Evolutionary conservation across 2,329 filamentous ascomycete genomes (phyloP).

Genomic region (Mycosphaerella sp.): DNA sequence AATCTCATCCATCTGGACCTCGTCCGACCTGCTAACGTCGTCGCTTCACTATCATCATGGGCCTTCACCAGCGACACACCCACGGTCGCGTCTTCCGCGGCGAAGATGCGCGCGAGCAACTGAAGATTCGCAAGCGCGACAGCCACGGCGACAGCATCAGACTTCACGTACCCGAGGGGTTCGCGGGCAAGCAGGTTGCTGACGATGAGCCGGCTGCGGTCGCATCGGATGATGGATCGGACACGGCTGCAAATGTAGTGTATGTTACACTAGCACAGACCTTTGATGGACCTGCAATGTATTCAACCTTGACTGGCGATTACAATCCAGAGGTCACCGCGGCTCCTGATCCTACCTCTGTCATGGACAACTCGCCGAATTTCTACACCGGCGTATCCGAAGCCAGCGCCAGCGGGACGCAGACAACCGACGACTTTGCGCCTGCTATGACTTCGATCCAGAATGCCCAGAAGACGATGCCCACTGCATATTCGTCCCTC

Average conservation of each 20-base stretch:
- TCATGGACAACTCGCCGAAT: slow-evolving; percentile 15
- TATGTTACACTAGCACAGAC: slow-evolving; percentile 50
- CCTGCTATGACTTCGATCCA: slow-evolving; percentile 10
- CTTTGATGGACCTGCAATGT: slow-evolving; percentile 44
- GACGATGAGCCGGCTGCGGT: slow-evolving; percentile 26
- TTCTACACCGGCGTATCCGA: slow-evolving; percentile 13
- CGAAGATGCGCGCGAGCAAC: slow-evolving; percentile 23
- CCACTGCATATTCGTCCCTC: slow-evolving; percentile 16
- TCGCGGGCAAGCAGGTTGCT: slow-evolving; percentile 13
- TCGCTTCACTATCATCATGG: slow-evolving; percentile 23
- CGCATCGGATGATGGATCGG: slow-evolving; percentile 22
- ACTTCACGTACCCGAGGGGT: slow-evolving; percentile 28
- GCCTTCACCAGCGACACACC: slow-evolving; percentile 27
- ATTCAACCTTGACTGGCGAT: slow-evolving; percentile 24
- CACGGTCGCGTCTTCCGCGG: slow-evolving; percentile 30
- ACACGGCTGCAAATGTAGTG: slow-evolving; percentile 41
- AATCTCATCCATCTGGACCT: not conserved
- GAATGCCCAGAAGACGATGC: slow-evolving; percentile 14
- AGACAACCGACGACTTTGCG: not conserved
- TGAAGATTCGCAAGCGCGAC: slow-evolving; percentile 27
- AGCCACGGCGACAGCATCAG: slow-evolving; percentile 23
- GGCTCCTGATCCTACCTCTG: slow-evolving; percentile 15
- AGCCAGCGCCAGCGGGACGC: slow-evolving; percentile 11
- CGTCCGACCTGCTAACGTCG: not conserved
- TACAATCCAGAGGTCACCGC: slow-evolving; percentile 10